Percentiles rank a stretch among this genome's conserved stretches.
Evolutionary conservation across 345 rosid species (phyloP).

Genomic region (Stellera chamaejasme): DNA sequence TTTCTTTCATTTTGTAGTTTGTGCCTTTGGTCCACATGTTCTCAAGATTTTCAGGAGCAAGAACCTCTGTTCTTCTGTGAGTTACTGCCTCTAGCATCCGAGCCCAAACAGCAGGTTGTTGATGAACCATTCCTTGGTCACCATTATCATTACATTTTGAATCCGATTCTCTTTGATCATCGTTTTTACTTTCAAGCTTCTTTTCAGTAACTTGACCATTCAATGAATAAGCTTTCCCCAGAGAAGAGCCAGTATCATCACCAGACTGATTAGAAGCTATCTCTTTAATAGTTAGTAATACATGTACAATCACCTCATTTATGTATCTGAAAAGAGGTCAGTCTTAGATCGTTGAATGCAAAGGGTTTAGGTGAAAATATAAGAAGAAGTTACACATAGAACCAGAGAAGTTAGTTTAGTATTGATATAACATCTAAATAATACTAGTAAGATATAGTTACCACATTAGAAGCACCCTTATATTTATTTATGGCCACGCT

Average conservation of each 20-base stretch:
- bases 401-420: too few species aligned
- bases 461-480: too few species aligned
- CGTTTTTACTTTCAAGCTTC: slow-evolving; percentile 25
- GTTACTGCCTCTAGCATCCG: slow-evolving; percentile 71
- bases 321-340: slow-evolving; percentile 45
- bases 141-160: slow-evolving; percentile 14
- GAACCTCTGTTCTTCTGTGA: slow-evolving; percentile 93
- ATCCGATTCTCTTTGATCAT: slow-evolving; percentile 21
- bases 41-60: slow-evolving; percentile 95
- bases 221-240: slow-evolving; percentile 21
- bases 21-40: slow-evolving; percentile 99
- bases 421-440: too few species aligned
- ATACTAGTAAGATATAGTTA: too few species aligned
- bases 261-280: slow-evolving; percentile 34
- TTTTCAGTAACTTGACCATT: slow-evolving; percentile 29
- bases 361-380: too few species aligned
- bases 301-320: slow-evolving; percentile 73
- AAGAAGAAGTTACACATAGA: too few species aligned
- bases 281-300: slow-evolving; percentile 49
- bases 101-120: slow-evolving; percentile 73
- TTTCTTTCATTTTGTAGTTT: slow-evolving; percentile 74
- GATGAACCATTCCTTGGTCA: slow-evolving; percentile 30
- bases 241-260: slow-evolving; percentile 26
- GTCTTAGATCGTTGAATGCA: background rate
- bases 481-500: too few species aligned